Evolutionary conservation across 106 monocot genomes (phyloP), one percentile per base, ranked within the genome.

Genomic region (Dendrobium catenatum): DNA sequence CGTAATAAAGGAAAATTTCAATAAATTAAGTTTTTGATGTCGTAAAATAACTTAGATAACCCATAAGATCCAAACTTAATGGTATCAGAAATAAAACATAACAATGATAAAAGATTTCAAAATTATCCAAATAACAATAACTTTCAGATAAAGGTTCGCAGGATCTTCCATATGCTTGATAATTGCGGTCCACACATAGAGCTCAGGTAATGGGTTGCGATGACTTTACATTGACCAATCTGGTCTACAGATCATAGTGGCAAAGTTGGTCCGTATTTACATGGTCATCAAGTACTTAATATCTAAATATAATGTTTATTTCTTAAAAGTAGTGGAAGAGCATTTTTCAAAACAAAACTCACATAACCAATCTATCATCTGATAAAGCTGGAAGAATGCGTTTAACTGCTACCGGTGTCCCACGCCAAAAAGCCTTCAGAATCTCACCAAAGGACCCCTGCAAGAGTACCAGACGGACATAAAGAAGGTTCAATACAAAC

Each of bases 401-500:
- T 80, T 97, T 97, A 16, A 97, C 94, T n/a, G 94, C 97, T 26
- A 97, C 92, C 19, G 97, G 90, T 66, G 92, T 97, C 78, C 97
- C 97, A 78, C 94, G 97, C 97, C 97, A 97, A 77, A 87, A 77
- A 26, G 94, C 97, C 87, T 84, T 97, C 76, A 97, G 54, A 84
- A 97, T 92, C 81, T 97, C 97, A 75, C 97, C 97, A 85, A 94
- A 97, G 68, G 97, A 97, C 82, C 97, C 97, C 96, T 96, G 85
- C 81, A 82, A 77, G 37, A 55, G 42, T 75, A 84, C 43, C 75
- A 76, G 7, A 48, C 48, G 11, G 40, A 17, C 42, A 73, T 73
- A 73, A 73, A 68, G 8, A 70, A 37, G 33, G 43, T 42, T 20
- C 8, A 42, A 74, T 41, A 9, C 18, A 4, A 74, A 6, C 27